Conservation (phyloP, 2,329 filamentous ascomycete species). For the Mollisia scopiformis region DNA sequence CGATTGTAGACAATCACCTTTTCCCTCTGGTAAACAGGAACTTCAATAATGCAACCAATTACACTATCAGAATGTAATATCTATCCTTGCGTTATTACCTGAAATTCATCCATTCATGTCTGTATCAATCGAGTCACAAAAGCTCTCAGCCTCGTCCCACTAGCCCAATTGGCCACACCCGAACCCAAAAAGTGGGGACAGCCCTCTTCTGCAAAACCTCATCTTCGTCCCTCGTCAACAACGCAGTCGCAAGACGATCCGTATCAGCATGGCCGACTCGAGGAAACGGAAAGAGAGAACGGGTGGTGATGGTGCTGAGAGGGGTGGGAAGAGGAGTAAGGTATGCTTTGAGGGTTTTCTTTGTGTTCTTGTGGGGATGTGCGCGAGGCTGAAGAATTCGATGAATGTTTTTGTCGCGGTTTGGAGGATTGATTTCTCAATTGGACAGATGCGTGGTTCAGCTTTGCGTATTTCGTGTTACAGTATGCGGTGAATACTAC, state of each 20-base stretch:
- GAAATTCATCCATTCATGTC: too few relatives aligned
- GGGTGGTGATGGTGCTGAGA: constrained; percentile 8
- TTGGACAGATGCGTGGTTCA: too few relatives aligned
- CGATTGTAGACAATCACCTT: too few relatives aligned
- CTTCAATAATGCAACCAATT: too few relatives aligned
- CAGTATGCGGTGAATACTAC: too few relatives aligned
- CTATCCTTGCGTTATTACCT: too few relatives aligned
- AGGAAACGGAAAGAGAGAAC: constrained; percentile 29
- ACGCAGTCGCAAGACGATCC: neutral
- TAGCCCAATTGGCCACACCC: neutral
- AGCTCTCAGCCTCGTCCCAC: neutral
- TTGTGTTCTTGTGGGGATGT: neutral
- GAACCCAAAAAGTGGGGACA: neutral
- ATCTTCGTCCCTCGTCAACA: neutral
- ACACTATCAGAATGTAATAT: too few relatives aligned
- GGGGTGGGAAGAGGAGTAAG: constrained; percentile 31
- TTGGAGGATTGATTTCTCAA: neutral
- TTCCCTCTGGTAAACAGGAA: too few relatives aligned
- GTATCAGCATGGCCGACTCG: constrained; percentile 27
- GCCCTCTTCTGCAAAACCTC: neutral
- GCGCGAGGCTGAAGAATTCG: neutral
- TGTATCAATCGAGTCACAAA: too few relatives aligned
- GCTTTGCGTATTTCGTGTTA: too few relatives aligned
- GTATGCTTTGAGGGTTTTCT: constrained; percentile 19
- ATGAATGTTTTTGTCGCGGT: neutral